Percentiles rank a stretch among this genome's conserved stretches.
These are phyloP conservation scores for Bipolaris cookei DNA, from an alignment of 2,329 filamentous ascomycete genomes.

Conservation along the genomic window DNA sequence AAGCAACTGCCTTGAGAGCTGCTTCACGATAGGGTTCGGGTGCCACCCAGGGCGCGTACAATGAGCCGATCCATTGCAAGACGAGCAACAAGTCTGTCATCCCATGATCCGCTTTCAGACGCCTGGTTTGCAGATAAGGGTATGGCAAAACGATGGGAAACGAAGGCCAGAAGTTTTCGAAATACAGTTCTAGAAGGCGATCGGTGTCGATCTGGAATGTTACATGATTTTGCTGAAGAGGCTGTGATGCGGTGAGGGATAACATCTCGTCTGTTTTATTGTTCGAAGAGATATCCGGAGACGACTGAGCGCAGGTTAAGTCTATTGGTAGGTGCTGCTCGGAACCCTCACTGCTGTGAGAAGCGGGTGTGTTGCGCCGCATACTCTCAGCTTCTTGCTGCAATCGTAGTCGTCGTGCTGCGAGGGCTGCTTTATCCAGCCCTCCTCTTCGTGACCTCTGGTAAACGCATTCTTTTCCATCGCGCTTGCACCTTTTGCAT, in stretches of 20 bases:
- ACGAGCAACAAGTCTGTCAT: constrained; percentile 35
- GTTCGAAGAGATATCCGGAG: constrained; percentile 3
- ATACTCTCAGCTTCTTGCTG: constrained; percentile 33
- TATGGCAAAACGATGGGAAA: constrained; percentile 62
- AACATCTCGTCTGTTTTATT: not conserved
- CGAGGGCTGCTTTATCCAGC: constrained; percentile 42
- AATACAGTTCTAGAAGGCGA: constrained; percentile 41
- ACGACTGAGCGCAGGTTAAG: not conserved
- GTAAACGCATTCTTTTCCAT: constrained; percentile 44
- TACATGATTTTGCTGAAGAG: constrained; percentile 16
- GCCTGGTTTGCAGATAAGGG: constrained; percentile 44
- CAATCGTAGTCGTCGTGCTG: constrained; percentile 33
- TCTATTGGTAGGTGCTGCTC: not conserved
- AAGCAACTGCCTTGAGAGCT: constrained; percentile 30
- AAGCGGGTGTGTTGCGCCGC: constrained; percentile 11
- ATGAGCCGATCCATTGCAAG: constrained; percentile 41
- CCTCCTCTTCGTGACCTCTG: constrained; percentile 45
- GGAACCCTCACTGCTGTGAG: not conserved
- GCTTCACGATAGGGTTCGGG: constrained; percentile 35
- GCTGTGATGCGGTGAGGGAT: not conserved
- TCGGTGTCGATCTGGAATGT: constrained; percentile 36
- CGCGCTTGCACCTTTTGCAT: constrained; percentile 41
- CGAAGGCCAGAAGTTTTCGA: constrained; percentile 58
- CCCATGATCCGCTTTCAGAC: constrained; percentile 23
- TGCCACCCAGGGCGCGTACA: constrained; percentile 42